Evolutionary conservation across 352 stramenopile species (phyloP).

Genomic region (Pythium grandisporangium): DNA sequence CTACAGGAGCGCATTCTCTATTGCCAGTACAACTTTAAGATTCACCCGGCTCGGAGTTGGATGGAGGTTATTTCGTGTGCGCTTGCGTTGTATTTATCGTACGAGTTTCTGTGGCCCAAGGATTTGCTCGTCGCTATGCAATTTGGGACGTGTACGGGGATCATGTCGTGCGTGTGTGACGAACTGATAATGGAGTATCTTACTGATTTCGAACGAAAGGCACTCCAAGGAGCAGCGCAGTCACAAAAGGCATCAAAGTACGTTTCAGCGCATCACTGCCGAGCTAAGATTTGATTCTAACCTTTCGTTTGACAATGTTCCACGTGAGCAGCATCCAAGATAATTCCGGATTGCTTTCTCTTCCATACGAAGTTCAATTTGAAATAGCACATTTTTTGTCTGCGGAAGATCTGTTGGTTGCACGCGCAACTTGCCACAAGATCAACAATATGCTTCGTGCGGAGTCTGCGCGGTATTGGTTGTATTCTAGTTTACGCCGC

Average conservation of each 20-base stretch:
- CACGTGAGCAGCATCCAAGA: constrained; percentile 34
- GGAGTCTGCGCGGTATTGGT: constrained; percentile 77
- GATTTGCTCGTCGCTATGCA: constrained; percentile 70
- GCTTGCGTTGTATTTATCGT: constrained; percentile 52
- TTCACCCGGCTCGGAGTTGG: constrained; percentile 39
- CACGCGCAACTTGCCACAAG: constrained; percentile 65
- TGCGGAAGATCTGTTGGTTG: constrained; percentile 69
- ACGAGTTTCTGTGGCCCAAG: constrained; percentile 51
- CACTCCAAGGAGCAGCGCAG: constrained; percentile 25
- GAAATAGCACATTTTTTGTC: constrained; percentile 65
- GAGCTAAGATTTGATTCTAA: background rate
- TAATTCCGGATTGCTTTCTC: constrained; percentile 45
- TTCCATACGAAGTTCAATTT: constrained; percentile 80
- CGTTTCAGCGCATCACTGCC: background rate
- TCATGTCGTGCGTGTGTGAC: constrained; percentile 54
- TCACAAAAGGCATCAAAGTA: constrained; percentile 9
- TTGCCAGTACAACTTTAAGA: constrained; percentile 43
- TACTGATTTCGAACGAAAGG: constrained; percentile 42
- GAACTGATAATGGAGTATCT: constrained; percentile 66
- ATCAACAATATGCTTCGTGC: constrained; percentile 79
- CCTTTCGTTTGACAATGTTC: constrained; percentile 1
- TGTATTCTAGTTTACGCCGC: constrained; percentile 68
- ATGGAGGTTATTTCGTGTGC: constrained; percentile 48
- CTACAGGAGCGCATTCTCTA: constrained; percentile 72
- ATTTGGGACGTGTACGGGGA: constrained; percentile 64